Percentiles rank a stretch among this genome's conserved stretches.
phyloP scores from a whole-genome alignment of 805 yeast genomes.

The Kregervanrija delftensis region DNA sequence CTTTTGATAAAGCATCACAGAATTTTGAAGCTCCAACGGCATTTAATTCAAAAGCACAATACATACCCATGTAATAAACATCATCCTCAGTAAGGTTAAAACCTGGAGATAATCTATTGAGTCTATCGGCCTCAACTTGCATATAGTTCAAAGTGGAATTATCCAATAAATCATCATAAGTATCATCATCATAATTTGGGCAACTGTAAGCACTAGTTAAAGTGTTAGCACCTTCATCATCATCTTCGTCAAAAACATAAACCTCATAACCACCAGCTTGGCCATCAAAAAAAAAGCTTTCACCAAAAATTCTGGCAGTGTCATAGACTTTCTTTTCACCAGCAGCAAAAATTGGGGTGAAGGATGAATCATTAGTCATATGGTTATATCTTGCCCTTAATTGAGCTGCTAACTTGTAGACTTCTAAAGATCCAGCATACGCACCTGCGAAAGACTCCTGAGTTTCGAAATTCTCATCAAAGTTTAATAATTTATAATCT shows the following conservation, averaged over 20 bases:
- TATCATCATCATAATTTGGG: slow-evolving; percentile 20
- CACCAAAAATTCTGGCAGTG: slow-evolving; percentile 45
- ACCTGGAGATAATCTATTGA: slow-evolving; percentile 46
- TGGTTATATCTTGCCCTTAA: slow-evolving; percentile 43
- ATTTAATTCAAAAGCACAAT: slow-evolving; percentile 68
- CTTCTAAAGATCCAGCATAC: slow-evolving; percentile 44
- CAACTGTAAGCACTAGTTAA: slow-evolving; percentile 44
- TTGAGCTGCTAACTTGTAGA: slow-evolving; percentile 37
- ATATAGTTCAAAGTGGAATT: neutral
- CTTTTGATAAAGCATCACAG: slow-evolving; percentile 58
- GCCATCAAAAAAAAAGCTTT: slow-evolving; percentile 47
- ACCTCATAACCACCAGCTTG: slow-evolving; percentile 31
- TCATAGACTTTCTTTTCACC: slow-evolving; percentile 46
- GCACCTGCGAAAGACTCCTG: slow-evolving; percentile 40
- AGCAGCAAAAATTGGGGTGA: slow-evolving; percentile 44
- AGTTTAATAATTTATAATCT: slow-evolving; percentile 30
- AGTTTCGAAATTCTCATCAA: neutral
- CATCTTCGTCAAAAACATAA: slow-evolving; percentile 39
- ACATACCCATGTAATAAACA: slow-evolving; percentile 41
- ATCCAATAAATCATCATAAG: slow-evolving; percentile 4
- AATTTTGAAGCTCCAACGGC: slow-evolving; percentile 58
- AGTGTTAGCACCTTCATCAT: slow-evolving; percentile 45
- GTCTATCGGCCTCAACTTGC: slow-evolving; percentile 44
- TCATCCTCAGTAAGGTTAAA: slow-evolving; percentile 44
- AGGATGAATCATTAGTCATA: slow-evolving; percentile 32